Percentiles rank a stretch among this genome's conserved stretches.
phyloP scores from a whole-genome alignment of 352 stramenopile species.

The Aphanomyces stellatus region DNA sequence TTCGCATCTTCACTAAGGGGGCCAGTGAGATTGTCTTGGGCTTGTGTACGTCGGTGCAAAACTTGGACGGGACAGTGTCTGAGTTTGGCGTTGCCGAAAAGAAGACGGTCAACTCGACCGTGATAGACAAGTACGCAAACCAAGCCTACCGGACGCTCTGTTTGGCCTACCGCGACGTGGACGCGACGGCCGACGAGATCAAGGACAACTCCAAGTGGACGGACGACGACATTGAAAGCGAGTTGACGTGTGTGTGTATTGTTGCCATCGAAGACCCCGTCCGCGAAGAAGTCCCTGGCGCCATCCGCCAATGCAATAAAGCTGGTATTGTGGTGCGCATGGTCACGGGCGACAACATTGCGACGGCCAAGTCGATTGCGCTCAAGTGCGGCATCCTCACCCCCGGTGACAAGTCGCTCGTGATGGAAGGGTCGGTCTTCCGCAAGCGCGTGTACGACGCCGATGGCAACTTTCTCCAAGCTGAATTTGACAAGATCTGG shows the following conservation, averaged over 20 bases:
- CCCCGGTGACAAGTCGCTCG: slow-evolving; percentile 25
- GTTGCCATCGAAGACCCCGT: slow-evolving; percentile 93
- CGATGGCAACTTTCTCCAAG: slow-evolving; percentile 43
- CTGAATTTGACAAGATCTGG: slow-evolving; percentile 76
- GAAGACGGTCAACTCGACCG: slow-evolving; percentile 33
- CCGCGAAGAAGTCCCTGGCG: slow-evolving; percentile 76
- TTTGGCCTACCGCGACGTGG: slow-evolving; percentile 37
- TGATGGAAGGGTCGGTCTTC: slow-evolving; percentile 50
- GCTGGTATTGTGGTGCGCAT: slow-evolving; percentile 89
- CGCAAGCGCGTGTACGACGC: slow-evolving; percentile 35
- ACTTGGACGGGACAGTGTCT: slow-evolving; percentile 17
- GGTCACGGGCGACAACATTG: slow-evolving; percentile 88
- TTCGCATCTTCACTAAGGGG: slow-evolving; percentile 38
- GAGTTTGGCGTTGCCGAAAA: background rate
- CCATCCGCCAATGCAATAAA: slow-evolving; percentile 85
- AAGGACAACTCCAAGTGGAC: slow-evolving; percentile 12
- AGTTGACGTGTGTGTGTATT: slow-evolving; percentile 53
- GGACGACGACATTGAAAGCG: slow-evolving; percentile 26
- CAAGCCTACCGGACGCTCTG: slow-evolving; percentile 73
- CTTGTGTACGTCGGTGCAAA: slow-evolving; percentile 27
- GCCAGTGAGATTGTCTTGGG: slow-evolving; percentile 49
- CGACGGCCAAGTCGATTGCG: slow-evolving; percentile 86
- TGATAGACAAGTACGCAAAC: slow-evolving; percentile 34
- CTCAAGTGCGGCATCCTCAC: slow-evolving; percentile 80
- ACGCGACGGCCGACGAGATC: slow-evolving; percentile 18